Conservation (phyloP, 306 rosid genomes). For the Citrullus mucosospermus region DNA sequence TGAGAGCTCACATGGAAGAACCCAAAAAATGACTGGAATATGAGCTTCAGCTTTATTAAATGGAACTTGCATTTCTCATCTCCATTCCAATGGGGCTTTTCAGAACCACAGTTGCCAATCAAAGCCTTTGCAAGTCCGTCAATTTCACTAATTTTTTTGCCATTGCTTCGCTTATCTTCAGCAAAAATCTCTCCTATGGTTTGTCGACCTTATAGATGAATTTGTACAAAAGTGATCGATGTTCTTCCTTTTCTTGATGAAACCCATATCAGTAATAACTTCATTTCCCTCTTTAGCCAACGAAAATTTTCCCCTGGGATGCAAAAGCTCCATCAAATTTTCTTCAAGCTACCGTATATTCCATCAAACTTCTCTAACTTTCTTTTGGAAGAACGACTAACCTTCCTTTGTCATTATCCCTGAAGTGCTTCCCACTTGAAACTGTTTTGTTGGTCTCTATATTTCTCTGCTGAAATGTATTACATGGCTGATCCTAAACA, state of each 20-base stretch:
- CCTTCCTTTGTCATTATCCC: too few species aligned
- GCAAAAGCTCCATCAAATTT: too few species aligned
- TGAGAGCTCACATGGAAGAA: neutral
- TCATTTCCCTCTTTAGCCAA: slow-evolving; percentile 47
- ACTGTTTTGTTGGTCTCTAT: too few species aligned
- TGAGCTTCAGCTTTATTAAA: neutral
- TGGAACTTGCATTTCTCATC: neutral
- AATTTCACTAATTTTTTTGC: slow-evolving; percentile 11
- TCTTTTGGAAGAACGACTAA: too few species aligned
- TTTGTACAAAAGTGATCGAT: slow-evolving; percentile 7
- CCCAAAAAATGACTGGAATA: neutral
- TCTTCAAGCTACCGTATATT: too few species aligned
- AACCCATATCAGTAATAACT: slow-evolving; percentile 10
- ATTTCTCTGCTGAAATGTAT: too few species aligned
- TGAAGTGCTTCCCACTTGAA: too few species aligned
- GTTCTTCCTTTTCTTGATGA: slow-evolving; percentile 9
- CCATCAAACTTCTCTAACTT: too few species aligned
- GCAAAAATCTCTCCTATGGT: neutral
- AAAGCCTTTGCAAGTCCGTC: slow-evolving; percentile 7
- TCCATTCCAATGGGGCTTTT: slow-evolving; percentile 17
- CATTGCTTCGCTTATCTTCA: slow-evolving; percentile 2
- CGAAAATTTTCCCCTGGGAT: slow-evolving; percentile 17
- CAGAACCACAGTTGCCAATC: slow-evolving; percentile 5
- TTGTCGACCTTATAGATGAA: neutral
- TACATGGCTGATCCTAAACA: too few species aligned